These are phyloP conservation scores for Trichocomaceae sp. DNA, from an alignment of 2,329 filamentous ascomycete genomes.

Conservation along the genomic window DNA sequence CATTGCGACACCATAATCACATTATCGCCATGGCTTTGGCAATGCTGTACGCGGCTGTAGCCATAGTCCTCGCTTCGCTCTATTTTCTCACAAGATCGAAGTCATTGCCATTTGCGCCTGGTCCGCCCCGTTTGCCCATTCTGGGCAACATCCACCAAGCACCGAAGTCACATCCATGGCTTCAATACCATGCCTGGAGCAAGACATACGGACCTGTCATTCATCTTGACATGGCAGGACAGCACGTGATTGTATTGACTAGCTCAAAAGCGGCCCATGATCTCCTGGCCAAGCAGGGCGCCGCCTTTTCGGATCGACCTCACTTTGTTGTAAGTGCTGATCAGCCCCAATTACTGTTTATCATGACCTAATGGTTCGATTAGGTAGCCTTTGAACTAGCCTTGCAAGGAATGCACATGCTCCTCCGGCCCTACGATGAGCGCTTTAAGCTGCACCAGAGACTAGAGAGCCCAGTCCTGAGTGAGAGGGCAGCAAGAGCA, in stretches of 20 bases:
- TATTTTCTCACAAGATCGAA: too few relatives aligned
- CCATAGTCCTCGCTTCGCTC: too few relatives aligned
- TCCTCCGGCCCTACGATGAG: constrained; percentile 47
- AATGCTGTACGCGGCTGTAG: too few relatives aligned
- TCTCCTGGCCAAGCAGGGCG: constrained; percentile 33
- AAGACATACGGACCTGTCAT: constrained; percentile 8
- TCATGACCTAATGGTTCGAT: too few relatives aligned
- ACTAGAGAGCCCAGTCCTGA: constrained; percentile 37
- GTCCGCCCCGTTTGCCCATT: constrained; percentile 19
- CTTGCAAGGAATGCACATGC: constrained; percentile 36
- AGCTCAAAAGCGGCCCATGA: constrained; percentile 22
- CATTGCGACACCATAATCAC: too few relatives aligned
- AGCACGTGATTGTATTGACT: too few relatives aligned
- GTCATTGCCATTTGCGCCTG: constrained; percentile 14
- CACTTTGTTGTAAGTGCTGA: constrained; percentile 15
- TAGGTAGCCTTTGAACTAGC: constrained; percentile 9
- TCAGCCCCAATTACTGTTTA: too few relatives aligned
- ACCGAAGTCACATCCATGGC: constrained; percentile 16
- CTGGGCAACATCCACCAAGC: constrained; percentile 21
- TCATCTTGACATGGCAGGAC: too few relatives aligned
- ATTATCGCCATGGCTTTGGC: too few relatives aligned
- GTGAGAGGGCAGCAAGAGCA: constrained; percentile 27
- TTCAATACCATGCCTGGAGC: constrained; percentile 16
- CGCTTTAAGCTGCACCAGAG: constrained; percentile 41
- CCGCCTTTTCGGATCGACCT: constrained; percentile 34